Conservation (phyloP, 2,329 filamentous ascomycete genomes). For the Epichloe coenophiala region DNA sequence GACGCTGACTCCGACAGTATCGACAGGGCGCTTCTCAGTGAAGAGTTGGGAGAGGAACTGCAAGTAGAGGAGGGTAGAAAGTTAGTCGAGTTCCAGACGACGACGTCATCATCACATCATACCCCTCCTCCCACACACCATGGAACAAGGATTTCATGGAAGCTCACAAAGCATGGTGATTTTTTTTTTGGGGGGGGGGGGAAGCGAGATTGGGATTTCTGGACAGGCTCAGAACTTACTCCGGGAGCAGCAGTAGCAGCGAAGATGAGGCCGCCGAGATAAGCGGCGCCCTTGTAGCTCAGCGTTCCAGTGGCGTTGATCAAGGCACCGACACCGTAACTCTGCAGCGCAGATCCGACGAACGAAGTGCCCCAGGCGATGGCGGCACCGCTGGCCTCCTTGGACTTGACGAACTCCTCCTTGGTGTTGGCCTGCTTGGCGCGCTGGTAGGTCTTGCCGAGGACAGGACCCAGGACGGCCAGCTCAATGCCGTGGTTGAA, state of each 20-base stretch:
- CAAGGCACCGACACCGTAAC: constrained; percentile 78
- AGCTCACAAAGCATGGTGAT: neutral
- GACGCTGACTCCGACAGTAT: constrained; percentile 76
- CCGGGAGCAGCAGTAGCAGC: constrained; percentile 76
- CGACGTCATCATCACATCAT: constrained; percentile 1
- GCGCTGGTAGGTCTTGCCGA: constrained; percentile 88
- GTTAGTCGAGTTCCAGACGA: neutral
- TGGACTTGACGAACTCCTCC: constrained; percentile 90
- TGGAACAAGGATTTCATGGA: neutral
- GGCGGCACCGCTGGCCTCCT: constrained; percentile 79
- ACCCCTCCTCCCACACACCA: neutral
- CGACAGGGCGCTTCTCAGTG: constrained; percentile 81
- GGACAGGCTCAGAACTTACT: constrained; percentile 34
- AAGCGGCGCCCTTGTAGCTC: constrained; percentile 93
- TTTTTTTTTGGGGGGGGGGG: neutral
- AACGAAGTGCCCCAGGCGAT: constrained; percentile 84
- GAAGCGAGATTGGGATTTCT: neutral
- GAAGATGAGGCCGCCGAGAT: constrained; percentile 85
- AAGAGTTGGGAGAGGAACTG: constrained; percentile 79
- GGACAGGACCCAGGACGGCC: constrained; percentile 75
- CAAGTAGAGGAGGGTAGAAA: neutral
- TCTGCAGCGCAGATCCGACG: constrained; percentile 75
- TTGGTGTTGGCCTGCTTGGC: constrained; percentile 86
- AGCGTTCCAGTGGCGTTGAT: constrained; percentile 92
- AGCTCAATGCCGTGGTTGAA: constrained; percentile 92